These are phyloP conservation scores for Epichloe aotearoae DNA, from an alignment of 2,329 filamentous ascomycete genomes.

Conservation along the genomic window DNA sequence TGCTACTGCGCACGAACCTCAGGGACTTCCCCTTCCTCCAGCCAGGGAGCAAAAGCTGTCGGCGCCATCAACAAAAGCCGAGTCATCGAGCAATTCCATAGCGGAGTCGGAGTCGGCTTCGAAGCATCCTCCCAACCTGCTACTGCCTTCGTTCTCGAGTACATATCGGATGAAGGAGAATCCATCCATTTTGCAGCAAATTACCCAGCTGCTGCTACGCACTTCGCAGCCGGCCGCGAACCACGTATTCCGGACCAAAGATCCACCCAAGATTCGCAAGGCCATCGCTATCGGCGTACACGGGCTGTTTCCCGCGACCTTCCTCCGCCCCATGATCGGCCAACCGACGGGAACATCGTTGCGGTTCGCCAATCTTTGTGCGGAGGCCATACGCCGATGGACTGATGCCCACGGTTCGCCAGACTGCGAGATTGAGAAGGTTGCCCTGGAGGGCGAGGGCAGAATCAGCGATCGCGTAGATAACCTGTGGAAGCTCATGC, in stretches of 20 bases:
- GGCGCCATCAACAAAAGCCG: conserved; percentile 8
- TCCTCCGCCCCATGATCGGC: conserved; percentile 81
- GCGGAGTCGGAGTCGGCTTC: conserved; percentile 30
- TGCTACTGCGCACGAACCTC: conserved; percentile 2
- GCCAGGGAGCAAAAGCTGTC: conserved; percentile 1
- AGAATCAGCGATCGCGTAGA: conserved; percentile 82
- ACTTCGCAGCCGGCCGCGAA: conserved; percentile 43
- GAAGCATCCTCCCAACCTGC: conserved; percentile 43
- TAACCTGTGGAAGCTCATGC: conserved; percentile 81
- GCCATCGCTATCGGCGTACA: conserved; percentile 91
- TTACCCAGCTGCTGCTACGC: conserved; percentile 43
- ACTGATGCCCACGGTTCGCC: conserved; percentile 57
- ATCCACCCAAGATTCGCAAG: conserved; percentile 61
- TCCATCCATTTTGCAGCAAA: conserved; percentile 57
- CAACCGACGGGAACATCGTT: conserved; percentile 93
- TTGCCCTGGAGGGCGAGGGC: conserved; percentile 88
- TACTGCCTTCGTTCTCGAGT: conserved; percentile 55
- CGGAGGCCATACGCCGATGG: conserved; percentile 74
- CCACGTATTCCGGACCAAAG: conserved; percentile 60
- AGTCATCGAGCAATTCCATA: conserved; percentile 15
- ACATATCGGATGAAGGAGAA: conserved; percentile 56
- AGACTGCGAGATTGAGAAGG: conserved; percentile 78
- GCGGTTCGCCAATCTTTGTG: conserved; percentile 78
- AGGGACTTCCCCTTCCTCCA: conserved; percentile 3
- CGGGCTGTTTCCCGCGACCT: conserved; percentile 72